phyloP scores from a whole-genome alignment of 352 stramenopile genomes.

The Blastocystis sp. region DNA sequence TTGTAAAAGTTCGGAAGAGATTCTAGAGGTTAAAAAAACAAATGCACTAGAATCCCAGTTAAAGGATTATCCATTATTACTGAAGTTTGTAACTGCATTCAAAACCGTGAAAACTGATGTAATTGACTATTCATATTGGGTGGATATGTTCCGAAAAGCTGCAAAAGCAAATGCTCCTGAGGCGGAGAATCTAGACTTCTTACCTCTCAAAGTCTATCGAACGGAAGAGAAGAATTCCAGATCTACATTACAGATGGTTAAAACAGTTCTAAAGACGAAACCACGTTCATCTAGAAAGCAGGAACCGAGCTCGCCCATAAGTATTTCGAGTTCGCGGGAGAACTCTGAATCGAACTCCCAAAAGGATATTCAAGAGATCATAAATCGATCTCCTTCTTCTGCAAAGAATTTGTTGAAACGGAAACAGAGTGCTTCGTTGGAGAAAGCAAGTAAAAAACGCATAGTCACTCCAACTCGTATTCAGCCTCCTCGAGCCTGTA shows the following conservation, averaged over 20 bases:
- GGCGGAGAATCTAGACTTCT: background rate
- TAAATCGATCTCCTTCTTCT: background rate
- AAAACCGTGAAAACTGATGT: background rate
- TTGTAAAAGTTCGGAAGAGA: constrained; percentile 15
- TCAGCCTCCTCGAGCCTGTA: constrained; percentile 13
- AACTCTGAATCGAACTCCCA: background rate
- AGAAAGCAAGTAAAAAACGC: background rate
- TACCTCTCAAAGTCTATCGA: background rate
- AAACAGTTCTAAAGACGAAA: background rate
- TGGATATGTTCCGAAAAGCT: background rate
- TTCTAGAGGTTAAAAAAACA: background rate
- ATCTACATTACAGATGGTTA: background rate
- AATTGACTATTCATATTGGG: constrained; percentile 27
- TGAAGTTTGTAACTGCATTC: constrained; percentile 13
- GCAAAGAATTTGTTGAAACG: background rate
- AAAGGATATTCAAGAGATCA: background rate
- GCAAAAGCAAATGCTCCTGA: background rate
- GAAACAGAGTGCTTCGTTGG: background rate
- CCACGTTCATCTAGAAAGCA: background rate
- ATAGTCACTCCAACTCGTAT: background rate
- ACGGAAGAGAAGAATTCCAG: background rate
- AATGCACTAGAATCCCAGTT: background rate
- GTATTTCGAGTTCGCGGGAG: background rate
- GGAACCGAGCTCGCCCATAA: background rate
- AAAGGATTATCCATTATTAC: background rate